A percentile compares a stretch with the other conserved stretches of the same genome.
Conservation (phyloP, 2,329 filamentous ascomycete species). For the Endoconidiophora polonica region DNA sequence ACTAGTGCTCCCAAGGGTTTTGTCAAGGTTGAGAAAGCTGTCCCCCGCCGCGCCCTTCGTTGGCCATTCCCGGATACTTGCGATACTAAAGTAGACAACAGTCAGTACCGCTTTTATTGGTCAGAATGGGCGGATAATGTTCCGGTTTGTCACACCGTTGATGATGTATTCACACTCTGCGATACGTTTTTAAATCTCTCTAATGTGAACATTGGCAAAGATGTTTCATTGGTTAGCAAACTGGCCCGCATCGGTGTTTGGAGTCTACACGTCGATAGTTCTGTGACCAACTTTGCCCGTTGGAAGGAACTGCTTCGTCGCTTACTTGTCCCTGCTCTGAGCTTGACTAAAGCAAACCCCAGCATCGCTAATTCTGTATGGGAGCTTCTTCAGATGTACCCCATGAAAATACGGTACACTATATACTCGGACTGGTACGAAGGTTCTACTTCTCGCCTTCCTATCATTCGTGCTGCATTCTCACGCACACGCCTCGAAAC, state of each 20-base stretch:
- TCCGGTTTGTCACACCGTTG: slow-evolving; percentile 74
- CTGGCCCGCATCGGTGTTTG: slow-evolving; percentile 69
- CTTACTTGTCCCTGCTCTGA: slow-evolving; percentile 74
- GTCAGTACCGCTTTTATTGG: slow-evolving; percentile 89
- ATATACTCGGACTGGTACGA: slow-evolving; percentile 92
- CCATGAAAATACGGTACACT: slow-evolving; percentile 59
- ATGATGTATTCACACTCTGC: slow-evolving; percentile 80
- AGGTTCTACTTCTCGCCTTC: slow-evolving; percentile 57
- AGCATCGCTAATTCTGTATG: slow-evolving; percentile 75
- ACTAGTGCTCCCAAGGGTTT: slow-evolving; percentile 51
- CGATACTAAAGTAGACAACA: slow-evolving; percentile 51
- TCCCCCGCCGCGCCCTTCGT: slow-evolving; percentile 50
- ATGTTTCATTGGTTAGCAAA: slow-evolving; percentile 61
- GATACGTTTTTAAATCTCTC: slow-evolving; percentile 70
- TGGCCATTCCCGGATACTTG: slow-evolving; percentile 73
- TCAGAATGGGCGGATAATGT: slow-evolving; percentile 93
- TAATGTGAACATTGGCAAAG: slow-evolving; percentile 77
- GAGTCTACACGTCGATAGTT: slow-evolving; percentile 54
- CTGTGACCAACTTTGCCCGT: slow-evolving; percentile 51
- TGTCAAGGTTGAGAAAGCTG: slow-evolving; percentile 42
- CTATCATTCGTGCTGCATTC: slow-evolving; percentile 66
- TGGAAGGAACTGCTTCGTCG: slow-evolving; percentile 78
- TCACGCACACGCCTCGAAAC: slow-evolving; percentile 63
- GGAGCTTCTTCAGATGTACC: slow-evolving; percentile 63
- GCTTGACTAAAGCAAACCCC: slow-evolving; percentile 70